These are phyloP conservation scores for Aspergillus fumigatiaffinis DNA, from an alignment of 2,329 filamentous ascomycete genomes.

Conservation along the genomic window DNA sequence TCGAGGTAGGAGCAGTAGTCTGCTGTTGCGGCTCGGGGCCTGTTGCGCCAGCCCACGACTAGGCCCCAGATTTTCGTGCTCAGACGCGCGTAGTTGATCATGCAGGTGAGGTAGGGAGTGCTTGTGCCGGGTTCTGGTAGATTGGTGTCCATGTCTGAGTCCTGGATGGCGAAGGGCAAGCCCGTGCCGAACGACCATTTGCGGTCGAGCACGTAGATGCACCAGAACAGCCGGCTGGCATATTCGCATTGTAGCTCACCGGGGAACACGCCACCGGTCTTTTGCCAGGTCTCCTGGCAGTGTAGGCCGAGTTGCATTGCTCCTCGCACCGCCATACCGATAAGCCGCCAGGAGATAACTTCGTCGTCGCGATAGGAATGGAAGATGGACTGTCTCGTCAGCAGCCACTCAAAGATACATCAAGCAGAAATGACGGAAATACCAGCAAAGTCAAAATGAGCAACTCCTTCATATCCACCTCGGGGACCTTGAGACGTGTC, in stretches of 20 bases:
- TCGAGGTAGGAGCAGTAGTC: conserved; percentile 42
- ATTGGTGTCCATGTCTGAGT: conserved; percentile 49
- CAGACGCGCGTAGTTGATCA: conserved; percentile 47
- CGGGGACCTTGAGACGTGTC: conserved; percentile 28
- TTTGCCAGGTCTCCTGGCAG: conserved; percentile 40
- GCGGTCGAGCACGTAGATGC: conserved; percentile 50
- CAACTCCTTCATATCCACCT: conserved; percentile 39
- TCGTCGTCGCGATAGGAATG: conserved; percentile 48
- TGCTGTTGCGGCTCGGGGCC: conserved; percentile 28
- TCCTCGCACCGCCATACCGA: conserved; percentile 46
- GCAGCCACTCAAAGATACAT: neutral
- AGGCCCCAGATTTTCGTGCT: conserved; percentile 48
- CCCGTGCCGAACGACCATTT: conserved; percentile 53
- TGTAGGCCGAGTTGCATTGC: conserved; percentile 50
- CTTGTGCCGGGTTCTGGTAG: conserved; percentile 42
- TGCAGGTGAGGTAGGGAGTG: conserved; percentile 43
- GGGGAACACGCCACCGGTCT: conserved; percentile 32
- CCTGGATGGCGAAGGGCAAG: conserved; percentile 47
- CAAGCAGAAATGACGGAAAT: neutral
- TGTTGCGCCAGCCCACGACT: conserved; percentile 36
- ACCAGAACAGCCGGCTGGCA: conserved; percentile 46
- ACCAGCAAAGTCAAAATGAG: conserved; percentile 31
- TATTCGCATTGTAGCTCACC: conserved; percentile 35
- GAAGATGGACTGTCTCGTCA: conserved; percentile 27
- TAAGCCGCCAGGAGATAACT: conserved; percentile 47